Base-by-base conservation (phyloP, 2,329 filamentous ascomycete genomes). In the Penicillium glabrum region DNA sequence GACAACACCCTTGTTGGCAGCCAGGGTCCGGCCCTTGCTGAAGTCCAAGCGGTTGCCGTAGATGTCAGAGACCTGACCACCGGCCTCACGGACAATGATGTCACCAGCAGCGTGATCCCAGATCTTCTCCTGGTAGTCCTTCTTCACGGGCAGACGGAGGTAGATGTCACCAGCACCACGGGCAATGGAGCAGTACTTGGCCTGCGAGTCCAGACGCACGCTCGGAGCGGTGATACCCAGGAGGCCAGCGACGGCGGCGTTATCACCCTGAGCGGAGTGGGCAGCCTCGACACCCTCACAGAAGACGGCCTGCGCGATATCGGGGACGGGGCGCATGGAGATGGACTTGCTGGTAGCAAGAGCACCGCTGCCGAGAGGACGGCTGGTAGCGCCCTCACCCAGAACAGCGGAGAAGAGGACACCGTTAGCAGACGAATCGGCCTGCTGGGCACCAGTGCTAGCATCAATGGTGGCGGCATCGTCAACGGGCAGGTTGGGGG, bases 81-180 rank as follows among this genome's bases (percentile, higher is more conserved):
- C 95, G 3, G 95, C 92, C 78, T 99, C 96, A 56, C 93, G 84
- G 41, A 98, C 95, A 64, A 99, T 93, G 57, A 99, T 79, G 69
- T 96, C 93, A 41, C 95, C 95, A 13, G 93, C 95, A 19, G 95
- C 95, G 75, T 99, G 95, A 72, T 99, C 95, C 95, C 95, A 99
- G 66, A 99, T 99, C 85, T 99, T 99, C 83, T 99, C 95, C 74
- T 96, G 87, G 79, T 99, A 99, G 53, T 89, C 88, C 66, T 88
- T 89, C 72, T 86, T 89, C 27, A 91, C 89, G 3, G 95, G 95
- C 57, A 99, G 79, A 53, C 96, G 86, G 56, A 99, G 83, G 78
- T 99, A 99, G 63, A 99, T 88, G 71, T 99, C 95, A 49, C 93
- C 95, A 5, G 93, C 92, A 46, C 95, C 95, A 61, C 95, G 84